A percentile compares a stretch with the other conserved stretches of the same genome.
These are phyloP conservation scores for Leccinellum albellum DNA, from an alignment of 768 basidiomycete genomes.

Conservation along the genomic window DNA sequence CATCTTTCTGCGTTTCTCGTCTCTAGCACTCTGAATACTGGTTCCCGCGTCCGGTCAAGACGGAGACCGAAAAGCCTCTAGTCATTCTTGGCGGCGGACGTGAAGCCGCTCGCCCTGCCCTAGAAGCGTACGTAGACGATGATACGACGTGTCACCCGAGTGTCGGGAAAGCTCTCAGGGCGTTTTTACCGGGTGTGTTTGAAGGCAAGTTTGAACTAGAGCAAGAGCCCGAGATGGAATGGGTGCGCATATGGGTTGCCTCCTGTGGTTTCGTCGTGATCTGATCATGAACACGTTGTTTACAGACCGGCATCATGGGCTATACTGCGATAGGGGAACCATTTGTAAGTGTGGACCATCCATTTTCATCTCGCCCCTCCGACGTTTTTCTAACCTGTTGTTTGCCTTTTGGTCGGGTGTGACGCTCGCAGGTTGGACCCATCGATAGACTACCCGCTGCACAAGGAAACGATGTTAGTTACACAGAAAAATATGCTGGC, in stretches of 20 bases:
- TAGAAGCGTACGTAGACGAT: conserved; percentile 53
- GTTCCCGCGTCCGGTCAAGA: conserved; percentile 63
- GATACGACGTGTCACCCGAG: conserved; percentile 50
- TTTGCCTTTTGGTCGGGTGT: not conserved
- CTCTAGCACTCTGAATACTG: conserved; percentile 64
- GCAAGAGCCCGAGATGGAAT: conserved; percentile 70
- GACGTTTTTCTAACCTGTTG: not conserved
- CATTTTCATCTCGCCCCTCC: not conserved
- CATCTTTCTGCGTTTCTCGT: not conserved
- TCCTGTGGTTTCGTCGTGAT: not conserved
- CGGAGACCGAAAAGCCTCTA: conserved; percentile 41
- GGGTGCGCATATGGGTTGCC: conserved; percentile 53
- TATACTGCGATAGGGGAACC: conserved; percentile 61
- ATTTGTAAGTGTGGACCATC: conserved; percentile 44
- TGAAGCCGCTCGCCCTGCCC: conserved; percentile 35
- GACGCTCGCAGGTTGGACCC: conserved; percentile 52
- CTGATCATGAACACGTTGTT: not conserved
- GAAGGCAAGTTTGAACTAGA: conserved; percentile 47
- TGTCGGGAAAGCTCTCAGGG: conserved; percentile 49
- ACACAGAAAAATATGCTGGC: conserved; percentile 35
- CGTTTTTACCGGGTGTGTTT: conserved; percentile 58
- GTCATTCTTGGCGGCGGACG: conserved; percentile 74
- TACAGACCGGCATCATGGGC: conserved; percentile 81
- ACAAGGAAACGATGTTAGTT: conserved; percentile 15
- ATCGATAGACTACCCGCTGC: conserved; percentile 34